Base-by-base conservation (phyloP, 148 eudicot species). In the Drosera capensis region DNA sequence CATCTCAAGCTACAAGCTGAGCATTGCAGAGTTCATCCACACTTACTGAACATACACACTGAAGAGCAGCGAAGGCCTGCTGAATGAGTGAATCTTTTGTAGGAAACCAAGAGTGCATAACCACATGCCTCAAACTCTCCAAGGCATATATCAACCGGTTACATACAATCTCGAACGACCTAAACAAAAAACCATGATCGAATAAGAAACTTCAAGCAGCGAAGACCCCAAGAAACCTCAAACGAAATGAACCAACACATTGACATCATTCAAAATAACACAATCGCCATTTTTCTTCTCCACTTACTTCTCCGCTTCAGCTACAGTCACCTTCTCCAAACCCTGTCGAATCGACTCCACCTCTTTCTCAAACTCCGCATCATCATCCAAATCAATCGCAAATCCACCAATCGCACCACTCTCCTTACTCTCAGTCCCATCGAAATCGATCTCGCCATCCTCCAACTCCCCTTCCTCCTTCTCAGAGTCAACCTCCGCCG, bases 111-210 rank as follows among this genome's bases (percentile, higher is more conserved):
- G 56, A 63, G 43, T 73, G 79, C 60, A 55, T 25, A 29, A 65
- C 63, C 65, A 80, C 22, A 39, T 71, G 66, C 40, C 52, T 46
- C 68, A 88, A 62, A 43, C 62, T 53, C 55, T 68, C 79, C 29
- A 76, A 49, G 1, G 67, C 68, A 14, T 58, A 55, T 60, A 68
- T 58, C 42, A 80, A 48, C 8, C 68, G 72, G 14, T 71, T 71
- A 52, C 92, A 84, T 20, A 71, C 71, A 14, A 44, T 51, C 57
- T 65, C 73, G 60, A 60, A 84, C 21, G 87, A 84, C 55, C 94
- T 88, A 34, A 13, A 34, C 54, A 7, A 15, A 34, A 34, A 34
- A 1, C 2, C 38, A 34, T 11, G 6, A 11, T 11, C 11, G 2
- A 34, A 34, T 11, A 13, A 34, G 11, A 15, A 34, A 34, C 6